A percentile compares a stretch with the other conserved stretches of the same genome.
Evolutionary conservation across 257 asterid genomes (phyloP).

Genomic region (Plantago major): DNA sequence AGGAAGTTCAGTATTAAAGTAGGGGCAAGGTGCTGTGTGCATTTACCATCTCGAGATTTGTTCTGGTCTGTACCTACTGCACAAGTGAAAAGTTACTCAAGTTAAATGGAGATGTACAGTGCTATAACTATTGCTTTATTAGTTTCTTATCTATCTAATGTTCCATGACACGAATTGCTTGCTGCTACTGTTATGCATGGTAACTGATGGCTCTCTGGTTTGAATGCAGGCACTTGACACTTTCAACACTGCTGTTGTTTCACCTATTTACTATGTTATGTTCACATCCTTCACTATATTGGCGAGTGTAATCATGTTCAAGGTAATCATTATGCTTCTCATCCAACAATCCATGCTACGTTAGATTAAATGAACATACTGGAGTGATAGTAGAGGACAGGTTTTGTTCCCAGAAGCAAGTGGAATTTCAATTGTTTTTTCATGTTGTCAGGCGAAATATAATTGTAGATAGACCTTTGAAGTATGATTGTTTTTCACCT

Average conservation of each 20-base stretch:
- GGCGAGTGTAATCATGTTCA: conserved; percentile 99
- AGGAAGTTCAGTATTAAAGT: too few relatives aligned
- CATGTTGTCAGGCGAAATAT: too few relatives aligned
- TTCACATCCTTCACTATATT: conserved; percentile 89
- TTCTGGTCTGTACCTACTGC: not conserved
- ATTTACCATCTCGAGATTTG: too few relatives aligned
- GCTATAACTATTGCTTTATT: conserved; percentile 1
- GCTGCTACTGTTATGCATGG: not conserved
- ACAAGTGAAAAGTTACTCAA: not conserved
- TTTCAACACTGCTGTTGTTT: conserved; percentile 95
- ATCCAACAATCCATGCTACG: not conserved
- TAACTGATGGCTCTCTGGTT: too few relatives aligned
- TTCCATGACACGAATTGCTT: conserved; percentile 3
- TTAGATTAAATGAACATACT: too few relatives aligned
- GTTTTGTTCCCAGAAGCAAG: too few relatives aligned
- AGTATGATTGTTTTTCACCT: too few relatives aligned
- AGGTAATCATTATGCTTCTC: conserved; percentile 49
- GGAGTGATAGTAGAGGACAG: too few relatives aligned
- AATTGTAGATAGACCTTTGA: too few relatives aligned
- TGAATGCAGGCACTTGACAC: conserved; percentile 89
- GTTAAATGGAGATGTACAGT: not conserved
- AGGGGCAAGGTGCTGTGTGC: too few relatives aligned
- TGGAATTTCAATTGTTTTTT: too few relatives aligned
- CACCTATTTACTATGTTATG: conserved; percentile 96
- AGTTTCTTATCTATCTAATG: conserved; percentile 1